A percentile compares a stretch with the other conserved stretches of the same genome.
Conservation (phyloP, 2,329 filamentous ascomycete genomes). For the Podosphaera fusca region DNA sequence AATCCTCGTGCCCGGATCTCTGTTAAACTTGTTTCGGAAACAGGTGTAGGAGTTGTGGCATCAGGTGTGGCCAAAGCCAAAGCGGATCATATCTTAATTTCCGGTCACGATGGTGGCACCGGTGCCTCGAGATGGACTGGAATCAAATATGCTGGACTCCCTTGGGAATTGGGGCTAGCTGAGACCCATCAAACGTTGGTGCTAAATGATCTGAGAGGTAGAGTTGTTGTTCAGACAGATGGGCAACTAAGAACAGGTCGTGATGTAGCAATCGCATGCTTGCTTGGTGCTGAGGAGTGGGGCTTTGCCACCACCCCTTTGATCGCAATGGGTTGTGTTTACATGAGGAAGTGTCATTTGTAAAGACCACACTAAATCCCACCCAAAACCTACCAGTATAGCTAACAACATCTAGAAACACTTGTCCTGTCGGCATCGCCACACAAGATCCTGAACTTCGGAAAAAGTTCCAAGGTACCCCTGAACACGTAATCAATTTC, state of each 20-base stretch:
- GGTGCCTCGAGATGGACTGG: constrained; percentile 94
- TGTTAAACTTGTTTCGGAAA: constrained; percentile 93
- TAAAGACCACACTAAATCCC: neutral
- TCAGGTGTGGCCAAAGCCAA: constrained; percentile 96
- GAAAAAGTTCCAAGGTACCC: constrained; percentile 80
- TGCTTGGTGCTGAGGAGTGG: constrained; percentile 95
- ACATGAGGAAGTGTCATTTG: constrained; percentile 47
- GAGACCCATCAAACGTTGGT: constrained; percentile 95
- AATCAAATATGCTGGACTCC: constrained; percentile 93
- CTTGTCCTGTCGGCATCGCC: constrained; percentile 78
- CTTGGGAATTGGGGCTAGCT: constrained; percentile 88
- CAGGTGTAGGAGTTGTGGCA: constrained; percentile 89
- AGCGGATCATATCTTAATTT: constrained; percentile 90
- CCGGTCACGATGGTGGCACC: constrained; percentile 88
- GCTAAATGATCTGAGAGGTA: constrained; percentile 81
- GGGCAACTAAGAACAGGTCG: constrained; percentile 81
- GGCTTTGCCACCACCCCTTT: constrained; percentile 87
- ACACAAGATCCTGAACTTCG: constrained; percentile 87
- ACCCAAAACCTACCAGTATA: neutral
- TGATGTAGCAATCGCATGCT: constrained; percentile 80
- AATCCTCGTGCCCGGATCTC: constrained; percentile 82
- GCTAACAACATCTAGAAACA: constrained; percentile 29
- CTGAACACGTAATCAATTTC: constrained; percentile 96
- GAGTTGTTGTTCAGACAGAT: constrained; percentile 90
- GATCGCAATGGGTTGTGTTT: constrained; percentile 90